These are phyloP conservation scores for Candida glucosophila DNA, from an alignment of 1,139 yeast genomes.

Conservation along the genomic window DNA sequence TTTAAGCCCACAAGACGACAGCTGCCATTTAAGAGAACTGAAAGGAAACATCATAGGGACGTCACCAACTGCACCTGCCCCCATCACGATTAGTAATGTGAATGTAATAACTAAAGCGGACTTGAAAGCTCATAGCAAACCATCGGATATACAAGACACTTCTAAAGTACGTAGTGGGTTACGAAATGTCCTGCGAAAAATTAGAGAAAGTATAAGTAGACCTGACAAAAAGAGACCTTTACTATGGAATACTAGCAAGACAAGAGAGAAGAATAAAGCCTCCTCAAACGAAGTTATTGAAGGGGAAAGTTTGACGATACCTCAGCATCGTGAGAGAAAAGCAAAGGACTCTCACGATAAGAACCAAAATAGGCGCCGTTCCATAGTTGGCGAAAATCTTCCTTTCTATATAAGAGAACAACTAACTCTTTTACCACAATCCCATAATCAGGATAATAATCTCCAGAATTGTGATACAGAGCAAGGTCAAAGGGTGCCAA, in stretches of 20 bases:
- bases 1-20: too few species aligned
- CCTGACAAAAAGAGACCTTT: too few species aligned
- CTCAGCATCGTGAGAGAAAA: conserved; percentile 1
- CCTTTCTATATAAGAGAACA: conserved; percentile 32
- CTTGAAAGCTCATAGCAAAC: conserved; percentile 2
- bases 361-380: conserved; percentile 7
- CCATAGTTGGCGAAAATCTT: conserved; percentile 31
- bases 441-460: conserved; percentile 1
- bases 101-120: conserved; percentile 28
- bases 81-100: conserved; percentile 22
- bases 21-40: too few species aligned
- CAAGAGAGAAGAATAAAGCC: too few species aligned
- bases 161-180: conserved; percentile 5
- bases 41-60: too few species aligned
- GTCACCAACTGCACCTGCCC: too few species aligned
- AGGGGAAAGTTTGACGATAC: too few species aligned
- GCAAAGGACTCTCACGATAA: not conserved
- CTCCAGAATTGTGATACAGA: conserved; percentile 1
- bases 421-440: too few species aligned
- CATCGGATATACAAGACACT: too few species aligned
- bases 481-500: not conserved
- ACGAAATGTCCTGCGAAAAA: conserved; percentile 8
- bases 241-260: too few species aligned
- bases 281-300: too few species aligned
- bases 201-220: too few species aligned